A percentile compares a stretch with the other conserved stretches of the same genome.
phyloP scores from a whole-genome alignment of 108 stramenopile genomes.

The Nitzschia sp. region DNA sequence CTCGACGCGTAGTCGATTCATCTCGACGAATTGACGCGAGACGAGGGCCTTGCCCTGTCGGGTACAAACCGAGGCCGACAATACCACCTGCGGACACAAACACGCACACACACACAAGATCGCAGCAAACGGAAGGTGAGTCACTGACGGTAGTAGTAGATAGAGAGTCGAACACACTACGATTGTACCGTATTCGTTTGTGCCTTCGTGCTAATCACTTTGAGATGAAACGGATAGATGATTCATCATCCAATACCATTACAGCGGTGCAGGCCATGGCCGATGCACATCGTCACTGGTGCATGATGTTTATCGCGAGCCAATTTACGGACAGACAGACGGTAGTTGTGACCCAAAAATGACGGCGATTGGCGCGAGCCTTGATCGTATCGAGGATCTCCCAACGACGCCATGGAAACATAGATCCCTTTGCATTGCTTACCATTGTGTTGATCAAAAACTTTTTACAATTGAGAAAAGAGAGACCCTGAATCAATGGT shows the following conservation, averaged over 20 bases:
- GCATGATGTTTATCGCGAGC: background rate
- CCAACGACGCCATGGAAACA: background rate
- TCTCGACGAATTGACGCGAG: slow-evolving; percentile 98
- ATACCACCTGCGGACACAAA: slow-evolving; percentile 88
- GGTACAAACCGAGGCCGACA: slow-evolving; percentile 82
- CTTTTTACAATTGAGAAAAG: too few relatives aligned
- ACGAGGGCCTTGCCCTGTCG: slow-evolving; percentile 90
- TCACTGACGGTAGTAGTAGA: too few relatives aligned
- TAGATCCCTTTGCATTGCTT: background rate
- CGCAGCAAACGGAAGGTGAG: too few relatives aligned
- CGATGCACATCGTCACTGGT: background rate
- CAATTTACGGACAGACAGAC: slow-evolving; percentile 3
- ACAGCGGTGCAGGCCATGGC: background rate
- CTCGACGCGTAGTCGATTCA: slow-evolving; percentile 97
- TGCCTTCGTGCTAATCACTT: too few relatives aligned
- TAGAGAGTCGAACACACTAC: too few relatives aligned
- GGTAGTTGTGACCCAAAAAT: slow-evolving; percentile 18
- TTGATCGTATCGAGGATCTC: background rate
- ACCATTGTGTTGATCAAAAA: background rate
- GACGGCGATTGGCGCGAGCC: background rate
- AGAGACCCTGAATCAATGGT: background rate
- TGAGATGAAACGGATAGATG: too few relatives aligned
- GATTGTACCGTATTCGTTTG: too few relatives aligned
- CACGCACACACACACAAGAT: too few relatives aligned
- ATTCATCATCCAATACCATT: too few relatives aligned